Percentiles rank a stretch among this genome's conserved stretches.
Evolutionary conservation across 257 asterid species (phyloP).

Genomic region (Nicotiana sylvestris): DNA sequence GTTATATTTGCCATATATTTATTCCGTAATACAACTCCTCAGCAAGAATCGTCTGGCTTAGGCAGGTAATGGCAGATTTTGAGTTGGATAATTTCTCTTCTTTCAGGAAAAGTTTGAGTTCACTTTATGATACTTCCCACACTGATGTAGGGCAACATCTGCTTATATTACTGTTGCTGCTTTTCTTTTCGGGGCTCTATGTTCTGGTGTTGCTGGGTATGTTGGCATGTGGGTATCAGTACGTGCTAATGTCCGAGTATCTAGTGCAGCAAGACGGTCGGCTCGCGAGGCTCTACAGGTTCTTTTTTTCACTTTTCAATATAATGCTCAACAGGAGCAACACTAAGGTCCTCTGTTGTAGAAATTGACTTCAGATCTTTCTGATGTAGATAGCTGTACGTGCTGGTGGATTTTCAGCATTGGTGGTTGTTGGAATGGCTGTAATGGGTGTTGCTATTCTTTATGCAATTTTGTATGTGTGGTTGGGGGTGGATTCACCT

Average conservation of each 20-base stretch:
- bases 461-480: slow-evolving; percentile 79
- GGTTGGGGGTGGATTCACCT: slow-evolving; percentile 84
- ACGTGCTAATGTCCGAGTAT: slow-evolving; percentile 96
- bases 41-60: slow-evolving; percentile 87
- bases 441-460: slow-evolving; percentile 89
- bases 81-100: background rate
- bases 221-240: slow-evolving; percentile 99
- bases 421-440: slow-evolving; percentile 98
- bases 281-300: slow-evolving; percentile 99
- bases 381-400: slow-evolving; percentile 87
- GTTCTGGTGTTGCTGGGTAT: slow-evolving; percentile 98
- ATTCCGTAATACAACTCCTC: slow-evolving; percentile 82
- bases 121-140: slow-evolving; percentile 12
- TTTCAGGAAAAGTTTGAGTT: background rate
- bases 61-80: slow-evolving; percentile 57
- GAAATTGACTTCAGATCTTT: slow-evolving; percentile 20
- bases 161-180: slow-evolving; percentile 87
- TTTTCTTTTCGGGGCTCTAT: slow-evolving; percentile 91
- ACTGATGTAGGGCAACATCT: slow-evolving; percentile 59
- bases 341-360: slow-evolving; percentile 12
- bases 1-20: slow-evolving; percentile 75
- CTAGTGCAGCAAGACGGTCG: slow-evolving; percentile 99
- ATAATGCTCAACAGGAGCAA: slow-evolving; percentile 15
- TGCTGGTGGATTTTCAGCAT: slow-evolving; percentile 99
- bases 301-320: slow-evolving; percentile 15